Base-by-base conservation (phyloP, 176 grass and related monocot genomes). In the Oryza nivara region DNA sequence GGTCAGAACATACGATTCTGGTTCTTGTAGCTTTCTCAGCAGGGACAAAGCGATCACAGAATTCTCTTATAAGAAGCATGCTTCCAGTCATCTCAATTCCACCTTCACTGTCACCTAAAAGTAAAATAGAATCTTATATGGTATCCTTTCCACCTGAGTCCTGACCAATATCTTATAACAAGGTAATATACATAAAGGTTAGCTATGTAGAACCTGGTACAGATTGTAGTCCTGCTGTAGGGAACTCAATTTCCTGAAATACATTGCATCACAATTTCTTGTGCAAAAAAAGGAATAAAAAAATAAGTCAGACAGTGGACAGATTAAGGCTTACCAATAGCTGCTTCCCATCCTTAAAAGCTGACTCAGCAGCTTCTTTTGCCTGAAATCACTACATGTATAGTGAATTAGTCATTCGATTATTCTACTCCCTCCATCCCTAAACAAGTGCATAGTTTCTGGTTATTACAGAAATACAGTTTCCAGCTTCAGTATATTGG, bases 41-140 rank as follows among this genome's bases (percentile, higher is more conserved):
- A 80, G 91, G 70, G 77, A 98, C 83, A 45, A 98, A 82, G 45
- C 80, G 83, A 74, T 98, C 83, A 19, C 96, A 98, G 81, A 93
- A 98, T 74, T 87, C 96, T 86, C 91, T 92, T 14, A 95, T 98
- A 15, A 98, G 89, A 90, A 95, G 83, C 96, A 98, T 89, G 74
- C 93, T 92, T 88, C 89, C 96, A 68, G 96, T 98, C 96, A 98
- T 98, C 76, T 98, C 96, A 90, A 72, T 98, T 79, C 96, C 96
- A 77, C 96, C 96, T 82, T 98, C 96, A 1, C 96, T 93, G 65
- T 98, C 96, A 52, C 96, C 96, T 98, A 61, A 77, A 69, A 68
- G 25, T 25, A 89, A 73, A 68, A 86, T 38, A 83, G 41, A 80
- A 79, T 68, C 4, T 52, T 4, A 72, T 73, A 46, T n/a, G 48